A percentile compares a stretch with the other conserved stretches of the same genome.
These are phyloP conservation scores for Cochlearia excelsa DNA, from an alignment of 345 rosid genomes.

Conservation along the genomic window DNA sequence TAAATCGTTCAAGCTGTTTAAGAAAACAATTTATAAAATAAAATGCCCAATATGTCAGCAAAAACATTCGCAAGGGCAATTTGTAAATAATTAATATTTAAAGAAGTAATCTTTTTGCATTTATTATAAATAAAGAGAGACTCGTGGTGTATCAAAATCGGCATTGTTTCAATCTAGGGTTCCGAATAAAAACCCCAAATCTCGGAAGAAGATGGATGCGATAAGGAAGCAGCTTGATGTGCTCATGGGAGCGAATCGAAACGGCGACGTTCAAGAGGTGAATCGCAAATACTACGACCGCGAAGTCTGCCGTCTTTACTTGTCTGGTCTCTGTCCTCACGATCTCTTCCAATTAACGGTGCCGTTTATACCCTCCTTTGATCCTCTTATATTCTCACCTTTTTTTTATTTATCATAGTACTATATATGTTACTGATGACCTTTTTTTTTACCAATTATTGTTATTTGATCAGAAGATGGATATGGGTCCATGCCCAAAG, in stretches of 20 bases:
- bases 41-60: too few species aligned
- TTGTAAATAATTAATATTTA: too few species aligned
- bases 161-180: too few species aligned
- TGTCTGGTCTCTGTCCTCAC: conserved; percentile 96
- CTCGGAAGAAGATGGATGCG: conserved; percentile 61
- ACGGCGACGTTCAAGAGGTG: conserved; percentile 91
- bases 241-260: conserved; percentile 94
- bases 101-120: too few species aligned
- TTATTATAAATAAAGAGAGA: too few species aligned
- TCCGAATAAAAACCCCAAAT: too few species aligned
- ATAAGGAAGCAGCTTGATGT: conserved; percentile 99
- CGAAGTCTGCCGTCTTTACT: conserved; percentile 90
- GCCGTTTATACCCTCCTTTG: background rate
- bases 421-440: too few species aligned
- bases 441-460: background rate
- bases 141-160: too few species aligned
- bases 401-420: too few species aligned
- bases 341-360: conserved; percentile 95
- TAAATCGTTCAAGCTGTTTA: too few species aligned
- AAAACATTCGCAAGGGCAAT: too few species aligned
- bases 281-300: conserved; percentile 95
- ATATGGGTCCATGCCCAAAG: conserved; percentile 98
- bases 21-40: too few species aligned
- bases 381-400: background rate
- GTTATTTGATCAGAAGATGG: conserved; percentile 71